Conservation (phyloP, 257 asterid genomes). For the Craterostigma plantagineum region DNA sequence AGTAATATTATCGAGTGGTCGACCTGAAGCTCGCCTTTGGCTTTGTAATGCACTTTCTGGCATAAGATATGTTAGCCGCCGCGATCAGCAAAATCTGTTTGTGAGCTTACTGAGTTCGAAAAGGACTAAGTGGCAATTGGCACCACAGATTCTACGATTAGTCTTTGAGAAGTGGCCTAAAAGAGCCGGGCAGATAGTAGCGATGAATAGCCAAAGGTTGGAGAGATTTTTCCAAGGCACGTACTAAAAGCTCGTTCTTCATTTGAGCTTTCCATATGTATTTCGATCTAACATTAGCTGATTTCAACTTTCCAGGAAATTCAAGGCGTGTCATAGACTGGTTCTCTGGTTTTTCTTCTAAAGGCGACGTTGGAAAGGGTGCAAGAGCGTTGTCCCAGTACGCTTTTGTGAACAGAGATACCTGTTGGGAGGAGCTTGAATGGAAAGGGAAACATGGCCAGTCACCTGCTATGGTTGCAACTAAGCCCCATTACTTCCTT, state of each 20-base stretch:
- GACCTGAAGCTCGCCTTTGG: conserved; percentile 87
- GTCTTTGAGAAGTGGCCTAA: conserved; percentile 55
- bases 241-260: conserved; percentile 7
- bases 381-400: conserved; percentile 81
- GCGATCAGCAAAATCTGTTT: conserved; percentile 44
- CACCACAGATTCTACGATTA: conserved; percentile 57
- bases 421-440: conserved; percentile 97
- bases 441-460: conserved; percentile 98
- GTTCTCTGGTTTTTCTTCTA: conserved; percentile 68
- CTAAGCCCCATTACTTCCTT: conserved; percentile 95
- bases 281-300: no score
- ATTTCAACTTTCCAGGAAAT: conserved; percentile 41
- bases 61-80: conserved; percentile 36
- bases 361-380: conserved; percentile 48
- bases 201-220: conserved; percentile 53
- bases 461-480: conserved; percentile 99
- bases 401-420: conserved; percentile 84
- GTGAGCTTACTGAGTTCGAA: conserved; percentile 38
- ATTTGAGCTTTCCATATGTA: no score
- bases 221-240: conserved; percentile 66
- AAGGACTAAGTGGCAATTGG: conserved; percentile 32
- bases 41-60: conserved; percentile 52
- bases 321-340: conserved; percentile 55
- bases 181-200: conserved; percentile 49
- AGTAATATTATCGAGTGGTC: conserved; percentile 42